Evolutionary conservation across 371 early-diverging fungal genomes (phyloP).

Genomic region (Batrachochytrium dendrobatidis): DNA sequence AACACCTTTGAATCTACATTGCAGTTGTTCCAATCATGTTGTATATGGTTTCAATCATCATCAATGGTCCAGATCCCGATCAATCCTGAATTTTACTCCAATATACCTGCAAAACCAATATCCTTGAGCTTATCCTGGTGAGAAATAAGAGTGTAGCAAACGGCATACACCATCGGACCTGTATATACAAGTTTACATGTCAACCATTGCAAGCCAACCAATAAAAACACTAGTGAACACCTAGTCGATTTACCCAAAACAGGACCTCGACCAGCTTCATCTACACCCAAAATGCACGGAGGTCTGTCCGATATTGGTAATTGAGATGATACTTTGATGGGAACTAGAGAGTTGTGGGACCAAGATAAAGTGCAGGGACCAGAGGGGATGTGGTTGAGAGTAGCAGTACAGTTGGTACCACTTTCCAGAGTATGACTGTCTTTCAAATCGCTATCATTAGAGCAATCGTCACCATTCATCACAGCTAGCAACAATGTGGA

Average conservation of each 20-base stretch:
- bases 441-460: neutral
- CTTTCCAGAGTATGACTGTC: neutral
- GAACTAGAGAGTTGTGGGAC: constrained; percentile 13
- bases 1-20: constrained; percentile 92
- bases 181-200: neutral
- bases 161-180: constrained; percentile 96
- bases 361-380: constrained; percentile 15
- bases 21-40: too few relatives aligned
- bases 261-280: constrained; percentile 99
- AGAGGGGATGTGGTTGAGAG: constrained; percentile 11
- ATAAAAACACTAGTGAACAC: neutral
- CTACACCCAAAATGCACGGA: constrained; percentile 75
- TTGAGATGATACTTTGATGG: too few relatives aligned
- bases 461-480: too few relatives aligned
- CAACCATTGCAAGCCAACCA: neutral
- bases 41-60: too few relatives aligned
- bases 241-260: constrained; percentile 65
- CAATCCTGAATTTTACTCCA: too few relatives aligned
- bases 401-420: neutral
- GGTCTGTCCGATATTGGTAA: neutral
- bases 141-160: constrained; percentile 64
- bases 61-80: too few relatives aligned
- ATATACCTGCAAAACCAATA: constrained; percentile 71
- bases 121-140: constrained; percentile 54
- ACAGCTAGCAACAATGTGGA: too few relatives aligned